A percentile compares a stretch with the other conserved stretches of the same genome.
Conservation (phyloP, 129 eudicot species). For the Lonicera japonica region DNA sequence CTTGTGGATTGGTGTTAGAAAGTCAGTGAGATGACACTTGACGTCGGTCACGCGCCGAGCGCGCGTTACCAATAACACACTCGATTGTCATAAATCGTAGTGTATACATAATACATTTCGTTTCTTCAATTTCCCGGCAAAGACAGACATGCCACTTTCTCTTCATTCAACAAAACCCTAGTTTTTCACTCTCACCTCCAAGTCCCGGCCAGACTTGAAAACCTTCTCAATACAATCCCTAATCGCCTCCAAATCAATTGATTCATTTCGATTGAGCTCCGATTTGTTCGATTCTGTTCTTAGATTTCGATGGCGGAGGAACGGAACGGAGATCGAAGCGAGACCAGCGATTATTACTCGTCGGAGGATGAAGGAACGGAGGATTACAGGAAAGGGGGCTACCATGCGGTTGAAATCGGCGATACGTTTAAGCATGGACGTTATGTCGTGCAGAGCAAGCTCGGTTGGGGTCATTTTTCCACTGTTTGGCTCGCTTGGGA, state of each 20-base stretch:
- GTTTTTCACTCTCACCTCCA: not conserved
- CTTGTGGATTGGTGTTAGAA: no score
- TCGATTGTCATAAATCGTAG: no score
- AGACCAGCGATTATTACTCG: constrained; percentile 47
- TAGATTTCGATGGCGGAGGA: constrained; percentile 9
- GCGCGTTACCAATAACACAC: no score
- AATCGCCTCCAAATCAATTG: not conserved
- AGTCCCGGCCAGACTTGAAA: not conserved
- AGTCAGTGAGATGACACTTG: no score
- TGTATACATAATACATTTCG: not conserved
- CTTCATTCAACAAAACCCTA: not conserved
- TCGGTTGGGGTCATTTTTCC: constrained; percentile 98
- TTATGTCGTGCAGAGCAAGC: constrained; percentile 85
- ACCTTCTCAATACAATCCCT: not conserved
- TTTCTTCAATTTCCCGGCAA: not conserved
- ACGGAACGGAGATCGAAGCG: constrained; percentile 4
- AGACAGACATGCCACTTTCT: not conserved
- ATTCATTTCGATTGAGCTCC: not conserved
- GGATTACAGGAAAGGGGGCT: constrained; percentile 90
- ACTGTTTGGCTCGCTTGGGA: constrained; percentile 99
- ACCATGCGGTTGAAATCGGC: constrained; percentile 80
- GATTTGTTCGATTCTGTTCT: not conserved
- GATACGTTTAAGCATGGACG: constrained; percentile 70
- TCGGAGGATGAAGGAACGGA: constrained; percentile 96
- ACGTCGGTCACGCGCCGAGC: no score